Evolutionary conservation across 495 filamentous ascomycete genomes (phyloP), one percentile per base, ranked within the genome.

Genomic region (Talaromyces thailandensis): DNA sequence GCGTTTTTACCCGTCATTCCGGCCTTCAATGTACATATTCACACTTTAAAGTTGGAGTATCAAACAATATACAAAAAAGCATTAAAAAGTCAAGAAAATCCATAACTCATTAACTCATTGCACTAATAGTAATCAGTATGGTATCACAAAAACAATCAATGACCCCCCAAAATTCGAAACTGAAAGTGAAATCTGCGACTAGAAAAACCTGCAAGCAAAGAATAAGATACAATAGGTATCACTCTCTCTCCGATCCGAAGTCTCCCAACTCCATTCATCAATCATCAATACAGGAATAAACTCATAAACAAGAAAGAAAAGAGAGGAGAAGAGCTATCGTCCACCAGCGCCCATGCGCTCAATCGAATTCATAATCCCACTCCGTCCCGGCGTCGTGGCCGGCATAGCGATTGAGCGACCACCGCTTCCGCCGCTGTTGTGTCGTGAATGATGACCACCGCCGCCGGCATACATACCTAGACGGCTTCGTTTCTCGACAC

Each of bases 321-420:
- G 11, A 28, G 1, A 26, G 45, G n/a, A 50, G 45, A 3, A 50
- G n/a, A 6, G 21, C 29, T 57, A 62, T 7, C 50, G 53, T 11
- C 71, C 72, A 51, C 76, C 75, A 35, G 75, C 71, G 9, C 85
- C 86, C 86, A 88, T 88, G 71, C 83, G 80, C 74, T 88, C 87
- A 73, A 89, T 88, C 6, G 84, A 86, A 52, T 81, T 83, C 87
- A 89, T 87, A 63, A 89, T 86, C 43, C 86, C 84, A 60, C 80
- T 81, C 31, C 82, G 75, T 58, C 78, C 77, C 11, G 77, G 77
- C 0, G 75, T 77, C 16, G 55, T 35, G 3, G 59, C 24, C 37
- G 70, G 73, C 35, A 77, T 69, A 21, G 76, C 76, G 65, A 79
- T 79, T 1, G 76, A 76, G 23, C 76, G 78, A 51, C 71, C 72